These are phyloP conservation scores for Sugiyamaella grinbergsii DNA, from an alignment of 1,139 yeast genomes.

Conservation along the genomic window DNA sequence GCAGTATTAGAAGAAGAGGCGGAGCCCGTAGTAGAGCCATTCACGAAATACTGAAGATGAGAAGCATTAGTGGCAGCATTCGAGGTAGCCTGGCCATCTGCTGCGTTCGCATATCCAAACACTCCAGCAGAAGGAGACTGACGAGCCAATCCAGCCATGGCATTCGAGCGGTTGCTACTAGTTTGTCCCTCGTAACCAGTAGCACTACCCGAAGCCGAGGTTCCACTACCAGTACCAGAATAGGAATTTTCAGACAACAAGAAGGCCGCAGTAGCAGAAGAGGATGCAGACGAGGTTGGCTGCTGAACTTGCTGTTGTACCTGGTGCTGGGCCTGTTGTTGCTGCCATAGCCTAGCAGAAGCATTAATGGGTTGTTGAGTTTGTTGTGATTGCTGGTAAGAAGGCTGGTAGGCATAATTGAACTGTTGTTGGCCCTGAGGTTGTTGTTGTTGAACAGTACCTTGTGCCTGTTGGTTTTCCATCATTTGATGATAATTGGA, in stretches of 20 bases:
- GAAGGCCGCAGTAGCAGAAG: conserved; percentile 9
- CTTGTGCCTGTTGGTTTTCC: conserved; percentile 7
- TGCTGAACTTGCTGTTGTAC: conserved; percentile 3
- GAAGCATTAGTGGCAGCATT: conserved; percentile 6
- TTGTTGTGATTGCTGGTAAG: conserved; percentile 21
- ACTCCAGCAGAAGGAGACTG: conserved; percentile 44
- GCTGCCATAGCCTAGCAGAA: conserved; percentile 15
- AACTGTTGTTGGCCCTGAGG: conserved; percentile 23
- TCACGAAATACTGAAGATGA: conserved; percentile 7
- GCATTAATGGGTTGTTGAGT: conserved; percentile 18
- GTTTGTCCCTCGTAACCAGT: conserved; percentile 5
- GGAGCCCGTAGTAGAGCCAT: conserved; percentile 4
- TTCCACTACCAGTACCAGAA: neutral
- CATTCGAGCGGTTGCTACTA: neutral
- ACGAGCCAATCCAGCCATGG: conserved; percentile 11
- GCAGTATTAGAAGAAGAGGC: neutral
- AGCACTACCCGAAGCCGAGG: conserved; percentile 1
- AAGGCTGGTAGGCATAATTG: neutral
- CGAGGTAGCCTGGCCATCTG: conserved; percentile 49
- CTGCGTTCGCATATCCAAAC: conserved; percentile 62
- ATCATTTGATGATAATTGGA: conserved; percentile 12
- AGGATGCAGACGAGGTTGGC: conserved; percentile 2
- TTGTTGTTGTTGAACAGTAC: conserved; percentile 24
- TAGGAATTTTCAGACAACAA: conserved; percentile 12
- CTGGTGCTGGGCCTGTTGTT: conserved; percentile 13